These are phyloP conservation scores for Penicillium sp. DNA, from an alignment of 2,329 filamentous ascomycete species.

Conservation along the genomic window DNA sequence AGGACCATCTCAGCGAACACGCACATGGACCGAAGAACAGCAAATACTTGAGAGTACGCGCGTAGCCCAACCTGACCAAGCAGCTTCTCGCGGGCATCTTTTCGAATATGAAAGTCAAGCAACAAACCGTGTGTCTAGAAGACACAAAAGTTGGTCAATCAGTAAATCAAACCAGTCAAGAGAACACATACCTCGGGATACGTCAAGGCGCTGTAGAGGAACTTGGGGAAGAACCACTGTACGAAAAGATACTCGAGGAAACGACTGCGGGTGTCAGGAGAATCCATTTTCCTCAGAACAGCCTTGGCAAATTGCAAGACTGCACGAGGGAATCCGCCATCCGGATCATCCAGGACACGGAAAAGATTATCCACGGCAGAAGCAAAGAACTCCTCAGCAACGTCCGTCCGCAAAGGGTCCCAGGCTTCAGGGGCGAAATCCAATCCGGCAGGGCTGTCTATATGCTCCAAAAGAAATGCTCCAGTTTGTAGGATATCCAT, in stretches of 20 bases:
- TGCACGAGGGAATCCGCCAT: conserved; percentile 85
- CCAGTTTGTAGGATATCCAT: conserved; percentile 95
- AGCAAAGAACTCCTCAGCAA: conserved; percentile 87
- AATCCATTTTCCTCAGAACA: conserved; percentile 75
- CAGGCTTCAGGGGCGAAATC: conserved; percentile 71
- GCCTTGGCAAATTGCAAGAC: conserved; percentile 84
- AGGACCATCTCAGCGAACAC: conserved; percentile 50
- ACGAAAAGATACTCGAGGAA: conserved; percentile 85
- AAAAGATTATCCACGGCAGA: conserved; percentile 81
- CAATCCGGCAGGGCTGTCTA: conserved; percentile 77
- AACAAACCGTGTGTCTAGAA: conserved; percentile 66
- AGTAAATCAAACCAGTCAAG: background rate
- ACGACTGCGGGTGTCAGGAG: conserved; percentile 72
- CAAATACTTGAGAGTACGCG: conserved; percentile 78
- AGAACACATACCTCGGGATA: conserved; percentile 74
- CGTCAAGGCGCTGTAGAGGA: conserved; percentile 80
- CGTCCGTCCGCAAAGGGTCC: conserved; percentile 75
- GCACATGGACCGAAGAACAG: conserved; percentile 73
- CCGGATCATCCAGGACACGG: conserved; percentile 82
- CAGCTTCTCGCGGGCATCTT: conserved; percentile 81
- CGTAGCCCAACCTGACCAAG: conserved; percentile 77
- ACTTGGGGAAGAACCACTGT: conserved; percentile 90
- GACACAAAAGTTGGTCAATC: conserved; percentile 26
- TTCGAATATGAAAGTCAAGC: conserved; percentile 88
- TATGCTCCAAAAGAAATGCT: conserved; percentile 84